Conservation (phyloP, 371 early-diverging fungal species). For the Haplosporangium sp. region DNA sequence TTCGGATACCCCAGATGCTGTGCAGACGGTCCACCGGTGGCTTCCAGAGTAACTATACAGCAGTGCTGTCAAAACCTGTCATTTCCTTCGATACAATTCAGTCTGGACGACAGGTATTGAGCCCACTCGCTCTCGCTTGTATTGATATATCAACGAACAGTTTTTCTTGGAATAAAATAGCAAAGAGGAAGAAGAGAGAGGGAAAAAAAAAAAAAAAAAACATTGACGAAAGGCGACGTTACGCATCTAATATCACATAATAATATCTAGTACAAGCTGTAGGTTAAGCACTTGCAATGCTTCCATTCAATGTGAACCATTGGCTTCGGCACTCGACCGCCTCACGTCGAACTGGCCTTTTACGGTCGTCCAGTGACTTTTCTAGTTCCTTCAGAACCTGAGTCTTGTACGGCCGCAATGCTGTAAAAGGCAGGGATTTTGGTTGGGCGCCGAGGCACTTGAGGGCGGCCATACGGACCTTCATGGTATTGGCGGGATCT, state of each 20-base stretch:
- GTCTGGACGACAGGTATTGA: too few relatives aligned
- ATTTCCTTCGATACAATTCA: too few relatives aligned
- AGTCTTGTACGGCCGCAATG: constrained; percentile 69
- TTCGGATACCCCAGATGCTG: constrained; percentile 39
- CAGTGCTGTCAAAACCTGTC: too few relatives aligned
- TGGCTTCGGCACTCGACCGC: constrained; percentile 87
- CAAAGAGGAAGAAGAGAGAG: too few relatives aligned
- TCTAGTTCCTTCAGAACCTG: constrained; percentile 72
- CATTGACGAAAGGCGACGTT: not conserved
- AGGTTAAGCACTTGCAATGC: constrained; percentile 37
- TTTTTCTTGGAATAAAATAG: too few relatives aligned
- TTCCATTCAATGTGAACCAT: constrained; percentile 71
- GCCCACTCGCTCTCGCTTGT: too few relatives aligned
- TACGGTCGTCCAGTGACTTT: constrained; percentile 83
- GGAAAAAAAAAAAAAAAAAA: not conserved
- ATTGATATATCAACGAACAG: not conserved
- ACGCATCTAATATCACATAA: not conserved
- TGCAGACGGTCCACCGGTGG: constrained; percentile 31
- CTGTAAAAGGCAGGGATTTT: constrained; percentile 65
- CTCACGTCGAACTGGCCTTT: constrained; percentile 87
- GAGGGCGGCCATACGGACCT: constrained; percentile 80
- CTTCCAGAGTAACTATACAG: constrained; percentile 4
- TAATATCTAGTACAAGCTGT: not conserved
- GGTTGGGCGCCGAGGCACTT: constrained; percentile 78
- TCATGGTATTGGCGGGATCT: constrained; percentile 60